Evolutionary conservation across 2,329 filamentous ascomycete genomes (phyloP), one percentile per base, ranked within the genome.

Genomic region (Xylaria sp.): DNA sequence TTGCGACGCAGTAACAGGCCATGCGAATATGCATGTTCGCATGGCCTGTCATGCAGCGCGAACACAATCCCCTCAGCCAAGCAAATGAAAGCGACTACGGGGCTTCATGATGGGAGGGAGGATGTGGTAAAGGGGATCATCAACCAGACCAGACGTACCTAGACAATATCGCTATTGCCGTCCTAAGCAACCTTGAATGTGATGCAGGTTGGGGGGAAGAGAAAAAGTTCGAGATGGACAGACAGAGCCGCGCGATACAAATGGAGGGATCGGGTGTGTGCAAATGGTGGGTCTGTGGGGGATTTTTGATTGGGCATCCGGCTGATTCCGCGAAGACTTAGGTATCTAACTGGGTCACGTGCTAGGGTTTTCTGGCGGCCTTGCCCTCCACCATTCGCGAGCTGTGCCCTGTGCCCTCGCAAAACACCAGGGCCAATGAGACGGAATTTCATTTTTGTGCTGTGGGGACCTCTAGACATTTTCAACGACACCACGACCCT

Each of bases 161-260:
- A 81, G 81, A 84, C 81, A 83, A 81, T 80, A 78, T 70, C 53
- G 66, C 66, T 75, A 80, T 77, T 83, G 81, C 79, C 81, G 78
- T 84, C 81, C 80, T 84, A 81, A 84, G 81, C 80, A 83, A 69
- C 78, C 78, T 74, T 75, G 80, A 74, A 80, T 78, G 82, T 80
- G 76, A 72, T 75, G 73, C 71, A 41, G 39, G 71, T 63, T 65
- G 66, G 66, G 67, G 61, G 57, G 59, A 59, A 63, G 59, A 61
- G 55, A 61, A 65, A 62, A 68, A 59, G 50, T 50, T 47, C 45
- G 44, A 38, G 54, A 48, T 49, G 58, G 59, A 59, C 54, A 61
- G 51, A 48, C n/a, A n/a, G n/a, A 51, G 42, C 41, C 44, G 42
- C 18, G 40, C 48, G 54, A 55, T 52, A 54, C 58, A 39, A 29